Conservation (phyloP, 2,329 filamentous ascomycete genomes). For the Taxawa tesnikishii region DNA sequence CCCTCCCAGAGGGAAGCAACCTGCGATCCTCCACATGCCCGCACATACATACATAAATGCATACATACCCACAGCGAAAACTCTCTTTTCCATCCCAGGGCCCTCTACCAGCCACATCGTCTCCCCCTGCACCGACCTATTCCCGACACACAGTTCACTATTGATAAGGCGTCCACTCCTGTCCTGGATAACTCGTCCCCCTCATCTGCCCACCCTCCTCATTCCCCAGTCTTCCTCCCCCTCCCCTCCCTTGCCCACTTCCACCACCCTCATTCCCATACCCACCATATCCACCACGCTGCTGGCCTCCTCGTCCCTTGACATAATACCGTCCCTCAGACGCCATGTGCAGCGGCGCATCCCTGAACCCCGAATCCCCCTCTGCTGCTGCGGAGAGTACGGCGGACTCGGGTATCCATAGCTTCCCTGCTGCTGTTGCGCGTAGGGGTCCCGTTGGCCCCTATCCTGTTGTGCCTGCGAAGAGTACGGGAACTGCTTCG, state of each 20-base stretch:
- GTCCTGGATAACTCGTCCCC: slow-evolving; percentile 56
- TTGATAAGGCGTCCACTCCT: slow-evolving; percentile 56
- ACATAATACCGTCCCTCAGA: not conserved
- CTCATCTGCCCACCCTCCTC: slow-evolving; percentile 38
- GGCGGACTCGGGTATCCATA: not conserved
- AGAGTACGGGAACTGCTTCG: no score
- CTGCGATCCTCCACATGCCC: no score
- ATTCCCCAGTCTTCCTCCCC: not conserved
- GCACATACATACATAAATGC: no score
- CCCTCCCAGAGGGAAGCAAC: no score
- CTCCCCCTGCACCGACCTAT: not conserved
- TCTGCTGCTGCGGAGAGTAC: no score
- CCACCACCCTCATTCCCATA: not conserved
- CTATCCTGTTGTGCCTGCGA: no score
- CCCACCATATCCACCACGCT: not conserved
- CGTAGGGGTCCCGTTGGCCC: no score
- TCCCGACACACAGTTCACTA: not conserved
- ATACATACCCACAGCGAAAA: no score
- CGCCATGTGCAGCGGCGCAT: not conserved
- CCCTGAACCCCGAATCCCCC: not conserved
- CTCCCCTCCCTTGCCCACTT: not conserved
- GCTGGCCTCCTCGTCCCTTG: not conserved
- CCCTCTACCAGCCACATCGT: no score
- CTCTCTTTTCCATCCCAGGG: no score
- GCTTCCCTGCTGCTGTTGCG: not conserved